Percentiles rank a stretch among this genome's conserved stretches.
These are phyloP conservation scores for Platismatia glauca DNA, from an alignment of 495 filamentous ascomycete species.

Conservation along the genomic window DNA sequence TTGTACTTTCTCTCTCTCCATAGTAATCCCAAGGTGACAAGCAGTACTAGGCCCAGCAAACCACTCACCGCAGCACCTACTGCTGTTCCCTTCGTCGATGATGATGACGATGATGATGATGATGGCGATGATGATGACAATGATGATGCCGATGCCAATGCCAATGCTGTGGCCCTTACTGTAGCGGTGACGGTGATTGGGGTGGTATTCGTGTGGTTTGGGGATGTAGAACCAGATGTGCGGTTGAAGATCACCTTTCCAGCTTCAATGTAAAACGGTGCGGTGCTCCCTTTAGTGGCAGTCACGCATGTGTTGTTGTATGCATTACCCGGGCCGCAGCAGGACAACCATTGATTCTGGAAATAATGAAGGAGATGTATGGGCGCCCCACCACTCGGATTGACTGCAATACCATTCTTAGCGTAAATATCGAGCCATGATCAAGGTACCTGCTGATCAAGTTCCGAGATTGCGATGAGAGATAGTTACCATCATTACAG, in stretches of 20 bases:
- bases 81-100: not conserved
- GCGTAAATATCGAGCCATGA: not conserved
- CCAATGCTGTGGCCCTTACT: not conserved
- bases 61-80: not conserved
- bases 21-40: not conserved
- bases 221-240: conserved; percentile 1
- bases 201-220: not conserved
- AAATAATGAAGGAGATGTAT: not conserved
- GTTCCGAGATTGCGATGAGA: not conserved
- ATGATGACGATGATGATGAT: not conserved
- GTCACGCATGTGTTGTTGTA: not conserved
- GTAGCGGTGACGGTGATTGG: not conserved
- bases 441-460: not conserved
- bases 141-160: not conserved
- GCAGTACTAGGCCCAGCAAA: not conserved
- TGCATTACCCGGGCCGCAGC: not conserved
- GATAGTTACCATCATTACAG: not conserved
- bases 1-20: not conserved
- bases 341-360: not conserved
- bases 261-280: not conserved
- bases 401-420: not conserved
- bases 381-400: not conserved
- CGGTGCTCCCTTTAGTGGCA: conserved; percentile 1
- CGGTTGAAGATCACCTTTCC: not conserved
- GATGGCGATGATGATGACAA: not conserved